Conservation (phyloP, 345 rosid species). For the Eucalyptus pauciflora region DNA sequence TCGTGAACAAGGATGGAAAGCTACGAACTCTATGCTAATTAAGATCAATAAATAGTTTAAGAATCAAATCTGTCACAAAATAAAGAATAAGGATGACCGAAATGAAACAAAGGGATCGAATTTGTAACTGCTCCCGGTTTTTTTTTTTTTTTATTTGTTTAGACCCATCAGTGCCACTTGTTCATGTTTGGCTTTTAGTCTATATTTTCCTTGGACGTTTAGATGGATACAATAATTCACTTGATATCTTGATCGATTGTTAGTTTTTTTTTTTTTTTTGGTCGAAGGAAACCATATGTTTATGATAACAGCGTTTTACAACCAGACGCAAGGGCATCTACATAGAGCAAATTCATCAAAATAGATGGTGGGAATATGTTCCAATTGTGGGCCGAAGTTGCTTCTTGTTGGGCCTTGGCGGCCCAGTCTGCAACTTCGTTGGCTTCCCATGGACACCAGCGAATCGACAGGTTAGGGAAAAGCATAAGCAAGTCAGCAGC, state of each 20-base stretch:
- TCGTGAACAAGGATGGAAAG: background rate
- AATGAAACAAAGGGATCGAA: background rate
- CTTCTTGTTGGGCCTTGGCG: too few relatives aligned
- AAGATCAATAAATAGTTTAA: background rate
- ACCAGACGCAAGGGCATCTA: too few relatives aligned
- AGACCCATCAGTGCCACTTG: background rate
- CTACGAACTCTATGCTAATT: background rate
- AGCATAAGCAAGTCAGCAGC: too few relatives aligned
- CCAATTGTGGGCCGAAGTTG: too few relatives aligned
- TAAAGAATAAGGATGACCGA: background rate
- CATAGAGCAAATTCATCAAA: too few relatives aligned
- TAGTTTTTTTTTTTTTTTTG: background rate
- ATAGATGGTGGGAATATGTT: too few relatives aligned
- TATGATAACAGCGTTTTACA: too few relatives aligned
- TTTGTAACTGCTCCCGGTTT: background rate
- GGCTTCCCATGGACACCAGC: too few relatives aligned
- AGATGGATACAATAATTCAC: background rate
- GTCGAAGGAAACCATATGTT: too few relatives aligned
- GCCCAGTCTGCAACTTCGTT: too few relatives aligned
- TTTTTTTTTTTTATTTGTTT: too few relatives aligned
- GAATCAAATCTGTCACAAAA: background rate
- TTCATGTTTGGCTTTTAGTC: background rate
- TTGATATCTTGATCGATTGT: background rate
- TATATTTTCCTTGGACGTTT: background rate
- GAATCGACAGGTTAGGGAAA: too few relatives aligned